Evolutionary conservation across 371 early-diverging fungal genomes (phyloP), one percentile per base, ranked within the genome.

Genomic region (Actinomucor elegans): DNA sequence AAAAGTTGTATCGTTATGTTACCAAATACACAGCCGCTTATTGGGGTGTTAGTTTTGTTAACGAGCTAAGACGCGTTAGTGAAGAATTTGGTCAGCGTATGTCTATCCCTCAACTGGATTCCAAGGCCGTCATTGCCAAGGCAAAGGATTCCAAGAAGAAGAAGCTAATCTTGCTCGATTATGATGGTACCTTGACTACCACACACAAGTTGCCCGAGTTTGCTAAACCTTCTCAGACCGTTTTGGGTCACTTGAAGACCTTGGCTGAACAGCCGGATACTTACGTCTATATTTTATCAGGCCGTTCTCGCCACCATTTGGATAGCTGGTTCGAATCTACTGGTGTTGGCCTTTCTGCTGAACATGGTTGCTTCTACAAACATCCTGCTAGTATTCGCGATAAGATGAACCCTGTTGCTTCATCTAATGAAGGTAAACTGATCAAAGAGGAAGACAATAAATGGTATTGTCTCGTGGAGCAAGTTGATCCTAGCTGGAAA

Each of bases 1-100:
- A 92, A 64, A 95, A 93, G 58, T 86, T 99, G 38, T 91, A 84
- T 66, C 80, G 91, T 11, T 96, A 97, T 72, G 97, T 99, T 15
- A 91, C 85, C 21, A 95, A 94, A 66, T 96, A 97, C 73, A 99
- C 99, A 0, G 99, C 99, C 7, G 92, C 96, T 6, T 93, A 94
- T 73, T 99, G 99, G 99, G 99, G 97, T 28, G 57, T 83, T 29
- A 88, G 88, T 47, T 99, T 98, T 74, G 94, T 98, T 5, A 82
- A 81, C 42, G 98, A 96, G 66, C 69, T 97, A 41, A 70, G 81
- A 41, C 57, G 66, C 28, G 87, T 92, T 20, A 84, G 86, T 43
- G 90, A 89, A 61, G 83, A 80, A 14, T 77, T 81, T 38, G 84
- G 84, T 36, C 83, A 80, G 37, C 84, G 88, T 21, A 86, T 85